phyloP scores from a whole-genome alignment of 768 basidiomycete genomes.

The Arthromyces matolae region DNA sequence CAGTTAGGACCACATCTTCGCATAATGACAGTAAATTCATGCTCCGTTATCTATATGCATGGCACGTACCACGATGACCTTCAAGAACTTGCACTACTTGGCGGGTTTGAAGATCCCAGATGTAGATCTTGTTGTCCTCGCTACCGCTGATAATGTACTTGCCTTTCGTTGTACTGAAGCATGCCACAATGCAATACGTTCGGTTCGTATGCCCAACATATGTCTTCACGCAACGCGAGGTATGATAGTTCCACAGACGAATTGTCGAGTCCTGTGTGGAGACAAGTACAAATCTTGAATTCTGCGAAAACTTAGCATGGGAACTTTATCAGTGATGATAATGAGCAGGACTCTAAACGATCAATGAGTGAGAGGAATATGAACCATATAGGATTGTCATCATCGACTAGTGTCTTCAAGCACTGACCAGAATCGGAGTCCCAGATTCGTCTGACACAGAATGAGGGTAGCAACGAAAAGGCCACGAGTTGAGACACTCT shows the following conservation, averaged over 20 bases:
- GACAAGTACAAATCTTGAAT: conserved; percentile 84
- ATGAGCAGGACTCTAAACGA: conserved; percentile 9
- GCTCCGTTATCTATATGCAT: background rate
- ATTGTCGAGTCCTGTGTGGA: conserved; percentile 94
- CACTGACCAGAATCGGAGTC: conserved; percentile 97
- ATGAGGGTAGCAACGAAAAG: conserved; percentile 5
- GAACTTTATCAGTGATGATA: conserved; percentile 45
- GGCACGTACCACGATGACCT: conserved; percentile 71
- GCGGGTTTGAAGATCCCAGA: conserved; percentile 88
- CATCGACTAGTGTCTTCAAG: conserved; percentile 93
- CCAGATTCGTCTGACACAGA: conserved; percentile 76
- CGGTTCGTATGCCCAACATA: conserved; percentile 85
- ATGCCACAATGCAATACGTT: conserved; percentile 74
- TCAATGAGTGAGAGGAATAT: conserved; percentile 13
- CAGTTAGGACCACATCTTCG: conserved; percentile 65
- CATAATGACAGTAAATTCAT: background rate
- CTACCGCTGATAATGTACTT: conserved; percentile 84
- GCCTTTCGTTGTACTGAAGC: conserved; percentile 56
- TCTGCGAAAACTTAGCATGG: conserved; percentile 88
- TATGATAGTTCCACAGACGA: conserved; percentile 92
- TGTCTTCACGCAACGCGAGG: conserved; percentile 88
- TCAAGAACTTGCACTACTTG: conserved; percentile 71
- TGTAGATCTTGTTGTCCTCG: conserved; percentile 83
- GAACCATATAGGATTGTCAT: conserved; percentile 91
- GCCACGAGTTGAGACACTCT: conserved; percentile 34